These are phyloP conservation scores for Pythium biforme DNA, from an alignment of 352 stramenopile genomes.

Conservation along the genomic window DNA sequence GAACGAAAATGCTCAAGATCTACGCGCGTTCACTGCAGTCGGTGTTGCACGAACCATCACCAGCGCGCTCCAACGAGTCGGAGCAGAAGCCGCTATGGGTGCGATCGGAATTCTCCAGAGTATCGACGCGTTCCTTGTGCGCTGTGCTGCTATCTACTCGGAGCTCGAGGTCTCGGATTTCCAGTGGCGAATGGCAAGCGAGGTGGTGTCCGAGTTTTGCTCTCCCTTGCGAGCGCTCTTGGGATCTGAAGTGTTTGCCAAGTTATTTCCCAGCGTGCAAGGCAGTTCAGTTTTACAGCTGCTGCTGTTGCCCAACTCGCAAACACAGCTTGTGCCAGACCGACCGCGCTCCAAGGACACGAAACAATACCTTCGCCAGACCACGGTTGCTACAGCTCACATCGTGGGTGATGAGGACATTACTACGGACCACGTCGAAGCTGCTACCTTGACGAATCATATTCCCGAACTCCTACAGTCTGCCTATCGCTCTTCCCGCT, in stretches of 20 bases:
- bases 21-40: conserved; percentile 68
- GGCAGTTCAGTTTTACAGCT: conserved; percentile 65
- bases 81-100: conserved; percentile 38
- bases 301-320: conserved; percentile 49
- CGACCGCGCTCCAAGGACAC: background rate
- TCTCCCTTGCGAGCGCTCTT: conserved; percentile 54
- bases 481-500: conserved; percentile 49
- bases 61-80: conserved; percentile 62
- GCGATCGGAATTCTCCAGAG: conserved; percentile 40
- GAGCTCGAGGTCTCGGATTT: conserved; percentile 78
- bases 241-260: conserved; percentile 51
- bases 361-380: conserved; percentile 14
- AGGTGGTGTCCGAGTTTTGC: conserved; percentile 69
- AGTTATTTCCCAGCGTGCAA: conserved; percentile 52
- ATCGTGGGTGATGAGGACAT: background rate
- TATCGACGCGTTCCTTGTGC: conserved; percentile 62
- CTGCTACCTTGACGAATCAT: conserved; percentile 19
- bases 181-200: conserved; percentile 73
- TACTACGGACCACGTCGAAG: background rate
- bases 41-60: conserved; percentile 60
- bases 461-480: conserved; percentile 48
- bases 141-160: conserved; percentile 67
- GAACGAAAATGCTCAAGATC: conserved; percentile 38
- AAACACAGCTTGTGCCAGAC: conserved; percentile 13
- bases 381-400: conserved; percentile 5